phyloP scores from a whole-genome alignment of 257 asterid genomes.

The Ilex aquifolium region DNA sequence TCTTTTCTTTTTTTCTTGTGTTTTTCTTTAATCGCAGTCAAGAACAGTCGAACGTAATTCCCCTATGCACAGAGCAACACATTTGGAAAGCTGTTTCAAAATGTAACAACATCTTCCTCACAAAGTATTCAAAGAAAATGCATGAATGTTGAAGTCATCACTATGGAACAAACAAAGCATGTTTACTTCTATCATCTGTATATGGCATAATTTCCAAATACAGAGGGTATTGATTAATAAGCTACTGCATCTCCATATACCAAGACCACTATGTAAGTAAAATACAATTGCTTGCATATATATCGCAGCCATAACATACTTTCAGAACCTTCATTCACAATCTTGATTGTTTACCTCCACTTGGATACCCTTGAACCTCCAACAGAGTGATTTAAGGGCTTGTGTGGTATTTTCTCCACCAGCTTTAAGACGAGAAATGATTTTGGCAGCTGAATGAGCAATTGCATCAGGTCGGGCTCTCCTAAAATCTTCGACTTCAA shows the following conservation, averaged over 20 bases:
- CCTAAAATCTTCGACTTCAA: slow-evolving; percentile 78
- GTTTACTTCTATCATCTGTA: background rate
- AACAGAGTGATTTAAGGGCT: slow-evolving; percentile 88
- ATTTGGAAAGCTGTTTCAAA: too few relatives aligned
- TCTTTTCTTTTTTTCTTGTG: too few relatives aligned
- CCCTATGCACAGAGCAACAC: too few relatives aligned
- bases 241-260: background rate
- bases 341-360: slow-evolving; percentile 60
- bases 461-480: slow-evolving; percentile 93
- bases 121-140: background rate
- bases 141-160: background rate
- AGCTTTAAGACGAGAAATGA: slow-evolving; percentile 78
- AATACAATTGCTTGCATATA: background rate
- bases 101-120: too few relatives aligned
- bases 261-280: background rate
- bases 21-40: too few relatives aligned
- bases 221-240: background rate
- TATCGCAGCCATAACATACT: background rate
- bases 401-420: slow-evolving; percentile 90
- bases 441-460: slow-evolving; percentile 89
- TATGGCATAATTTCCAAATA: background rate
- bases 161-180: background rate
- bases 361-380: slow-evolving; percentile 96
- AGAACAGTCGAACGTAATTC: too few relatives aligned
- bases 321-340: background rate